Evolutionary conservation across 1,139 yeast genomes (phyloP).

Genomic region (Kodamaea alishanica): DNA sequence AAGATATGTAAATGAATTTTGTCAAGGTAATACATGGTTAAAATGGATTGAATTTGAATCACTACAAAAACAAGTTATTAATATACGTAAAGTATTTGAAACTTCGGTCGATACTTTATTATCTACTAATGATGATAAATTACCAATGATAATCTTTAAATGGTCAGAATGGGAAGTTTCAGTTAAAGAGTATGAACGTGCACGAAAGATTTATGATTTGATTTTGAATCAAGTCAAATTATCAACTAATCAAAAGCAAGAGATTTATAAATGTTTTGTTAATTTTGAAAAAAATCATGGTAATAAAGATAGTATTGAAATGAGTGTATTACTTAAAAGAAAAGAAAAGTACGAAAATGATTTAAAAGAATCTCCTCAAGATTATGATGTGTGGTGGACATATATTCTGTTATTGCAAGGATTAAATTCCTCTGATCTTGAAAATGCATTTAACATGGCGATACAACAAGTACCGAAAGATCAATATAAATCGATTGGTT

Average conservation of each 20-base stretch:
- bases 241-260: slow-evolving; percentile 36
- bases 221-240: slow-evolving; percentile 39
- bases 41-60: slow-evolving; percentile 39
- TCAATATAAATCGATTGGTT: slow-evolving; percentile 37
- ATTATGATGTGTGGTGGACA: slow-evolving; percentile 83
- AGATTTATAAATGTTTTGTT: slow-evolving; percentile 47
- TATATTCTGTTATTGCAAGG: slow-evolving; percentile 37
- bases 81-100: slow-evolving; percentile 62
- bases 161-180: slow-evolving; percentile 79
- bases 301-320: slow-evolving; percentile 48
- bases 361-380: slow-evolving; percentile 46
- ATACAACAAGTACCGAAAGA: slow-evolving; percentile 33
- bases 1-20: slow-evolving; percentile 53
- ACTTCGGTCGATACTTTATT: slow-evolving; percentile 56
- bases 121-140: slow-evolving; percentile 17
- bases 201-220: slow-evolving; percentile 55
- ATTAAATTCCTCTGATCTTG: slow-evolving; percentile 3
- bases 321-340: slow-evolving; percentile 52
- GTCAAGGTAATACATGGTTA: slow-evolving; percentile 60
- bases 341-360: slow-evolving; percentile 50
- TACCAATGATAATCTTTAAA: slow-evolving; percentile 26
- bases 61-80: slow-evolving; percentile 22
- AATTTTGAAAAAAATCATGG: slow-evolving; percentile 69
- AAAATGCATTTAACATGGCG: slow-evolving; percentile 43
- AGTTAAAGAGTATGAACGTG: slow-evolving; percentile 61